phyloP scores from a whole-genome alignment of 2,329 filamentous ascomycete genomes.

The Exophiala xenobiotica region DNA sequence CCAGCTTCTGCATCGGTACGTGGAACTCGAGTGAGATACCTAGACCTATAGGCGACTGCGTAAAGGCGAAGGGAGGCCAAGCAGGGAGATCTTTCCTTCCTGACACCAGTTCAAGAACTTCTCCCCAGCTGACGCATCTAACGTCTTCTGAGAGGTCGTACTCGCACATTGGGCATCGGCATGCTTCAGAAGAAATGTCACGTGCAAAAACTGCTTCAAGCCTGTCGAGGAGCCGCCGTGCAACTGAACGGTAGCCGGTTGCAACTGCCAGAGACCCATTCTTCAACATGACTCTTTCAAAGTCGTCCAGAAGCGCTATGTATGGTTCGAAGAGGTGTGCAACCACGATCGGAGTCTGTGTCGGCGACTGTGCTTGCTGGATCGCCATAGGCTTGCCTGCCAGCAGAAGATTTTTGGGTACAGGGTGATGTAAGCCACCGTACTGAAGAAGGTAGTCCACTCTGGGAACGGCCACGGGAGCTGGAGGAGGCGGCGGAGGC shows the following conservation, averaged over 20 bases:
- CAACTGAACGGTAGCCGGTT: slow-evolving; percentile 93
- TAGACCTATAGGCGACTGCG: slow-evolving; percentile 56
- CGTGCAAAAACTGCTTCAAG: slow-evolving; percentile 92
- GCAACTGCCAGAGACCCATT: slow-evolving; percentile 91
- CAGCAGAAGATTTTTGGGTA: slow-evolving; percentile 70
- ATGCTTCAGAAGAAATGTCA: slow-evolving; percentile 84
- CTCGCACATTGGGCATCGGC: slow-evolving; percentile 80
- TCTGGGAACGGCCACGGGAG: slow-evolving; percentile 68
- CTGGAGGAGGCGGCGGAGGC: slow-evolving; percentile 68
- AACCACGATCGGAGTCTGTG: slow-evolving; percentile 66
- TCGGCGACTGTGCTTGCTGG: slow-evolving; percentile 54
- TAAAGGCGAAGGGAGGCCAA: slow-evolving; percentile 85
- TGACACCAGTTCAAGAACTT: slow-evolving; percentile 89
- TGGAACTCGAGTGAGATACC: slow-evolving; percentile 55
- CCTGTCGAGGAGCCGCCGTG: slow-evolving; percentile 81
- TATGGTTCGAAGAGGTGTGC: slow-evolving; percentile 79
- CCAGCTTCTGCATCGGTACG: slow-evolving; percentile 72
- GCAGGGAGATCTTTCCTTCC: slow-evolving; percentile 79
- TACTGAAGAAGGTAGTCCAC: slow-evolving; percentile 92
- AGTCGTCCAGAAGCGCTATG: slow-evolving; percentile 80
- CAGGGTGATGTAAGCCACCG: slow-evolving; percentile 70
- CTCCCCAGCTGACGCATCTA: slow-evolving; percentile 85
- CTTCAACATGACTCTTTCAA: slow-evolving; percentile 74
- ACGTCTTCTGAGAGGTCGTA: slow-evolving; percentile 58
- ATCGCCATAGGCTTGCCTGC: slow-evolving; percentile 43